These are phyloP conservation scores for Citrus sp. DNA, from an alignment of 345 rosid species.

Conservation along the genomic window DNA sequence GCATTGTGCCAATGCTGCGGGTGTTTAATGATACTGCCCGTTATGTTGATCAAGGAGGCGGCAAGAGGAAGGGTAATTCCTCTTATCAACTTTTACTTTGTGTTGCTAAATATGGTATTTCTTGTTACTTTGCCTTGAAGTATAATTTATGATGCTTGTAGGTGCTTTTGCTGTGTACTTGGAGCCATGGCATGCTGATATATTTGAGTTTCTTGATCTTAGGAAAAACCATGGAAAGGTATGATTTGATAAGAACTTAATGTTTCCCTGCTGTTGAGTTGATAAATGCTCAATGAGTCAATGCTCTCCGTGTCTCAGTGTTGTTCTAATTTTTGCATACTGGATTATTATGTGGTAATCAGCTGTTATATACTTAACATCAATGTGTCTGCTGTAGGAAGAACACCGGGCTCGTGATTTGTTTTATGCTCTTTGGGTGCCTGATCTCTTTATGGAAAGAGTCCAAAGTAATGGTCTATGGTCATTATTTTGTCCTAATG, in stretches of 20 bases:
- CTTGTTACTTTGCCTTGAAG: background rate
- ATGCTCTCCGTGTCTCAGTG: background rate
- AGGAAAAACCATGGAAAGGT: constrained; percentile 87
- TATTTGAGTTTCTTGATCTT: constrained; percentile 66
- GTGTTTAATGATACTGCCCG: constrained; percentile 89
- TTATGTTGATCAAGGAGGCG: constrained; percentile 90
- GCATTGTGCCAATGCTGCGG: constrained; percentile 76
- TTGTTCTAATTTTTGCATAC: background rate
- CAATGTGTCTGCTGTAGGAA: constrained; percentile 39
- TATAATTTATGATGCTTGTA: constrained; percentile 12
- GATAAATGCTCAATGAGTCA: background rate
- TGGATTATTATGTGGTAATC: background rate
- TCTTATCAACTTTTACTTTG: background rate
- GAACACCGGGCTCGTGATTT: constrained; percentile 87
- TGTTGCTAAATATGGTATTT: background rate
- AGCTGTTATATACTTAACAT: background rate
- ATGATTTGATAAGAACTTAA: background rate
- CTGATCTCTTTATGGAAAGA: constrained; percentile 91
- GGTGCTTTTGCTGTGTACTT: constrained; percentile 89
- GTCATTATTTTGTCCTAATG: constrained; percentile 88
- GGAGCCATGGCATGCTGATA: constrained; percentile 92
- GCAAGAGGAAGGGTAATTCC: constrained; percentile 72
- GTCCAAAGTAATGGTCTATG: constrained; percentile 68
- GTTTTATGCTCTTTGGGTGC: constrained; percentile 86
- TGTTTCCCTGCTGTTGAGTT: background rate